Conservation (phyloP, 1,284 basidiomycete genomes). For the Termitomyces sp. region DNA sequence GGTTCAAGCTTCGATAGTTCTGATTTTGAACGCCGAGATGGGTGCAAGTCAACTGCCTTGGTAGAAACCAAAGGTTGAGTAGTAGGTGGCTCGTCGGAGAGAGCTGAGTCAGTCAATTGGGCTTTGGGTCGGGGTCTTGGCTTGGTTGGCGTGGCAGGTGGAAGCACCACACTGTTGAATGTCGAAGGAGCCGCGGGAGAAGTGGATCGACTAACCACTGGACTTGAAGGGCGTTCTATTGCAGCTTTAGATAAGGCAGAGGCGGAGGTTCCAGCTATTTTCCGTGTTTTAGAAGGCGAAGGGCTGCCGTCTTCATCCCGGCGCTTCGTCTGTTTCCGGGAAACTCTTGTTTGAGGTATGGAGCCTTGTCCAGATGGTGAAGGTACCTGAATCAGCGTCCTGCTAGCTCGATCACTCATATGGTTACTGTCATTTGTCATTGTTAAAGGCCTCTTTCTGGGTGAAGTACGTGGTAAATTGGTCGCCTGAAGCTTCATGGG, state of each 20-base stretch:
- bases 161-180: conserved; percentile 8
- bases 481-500: conserved; percentile 1
- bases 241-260: background rate
- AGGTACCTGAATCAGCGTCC: background rate
- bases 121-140: background rate
- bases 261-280: background rate
- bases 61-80: background rate
- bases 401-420: background rate
- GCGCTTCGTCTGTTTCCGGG: conserved; percentile 1
- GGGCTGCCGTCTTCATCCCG: background rate
- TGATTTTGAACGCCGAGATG: background rate
- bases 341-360: background rate
- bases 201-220: background rate
- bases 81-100: background rate
- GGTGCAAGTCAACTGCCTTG: background rate
- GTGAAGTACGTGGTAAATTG: conserved; percentile 3
- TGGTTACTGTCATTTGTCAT: conserved; percentile 1
- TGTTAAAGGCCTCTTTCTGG: conserved; percentile 7
- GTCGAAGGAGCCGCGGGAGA: background rate
- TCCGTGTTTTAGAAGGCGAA: conserved; percentile 9
- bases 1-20: background rate
- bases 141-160: background rate
- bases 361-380: background rate
- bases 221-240: background rate
- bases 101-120: background rate